These are phyloP conservation scores for Didymella segeticola DNA, from an alignment of 2,329 filamentous ascomycete genomes.

Conservation along the genomic window DNA sequence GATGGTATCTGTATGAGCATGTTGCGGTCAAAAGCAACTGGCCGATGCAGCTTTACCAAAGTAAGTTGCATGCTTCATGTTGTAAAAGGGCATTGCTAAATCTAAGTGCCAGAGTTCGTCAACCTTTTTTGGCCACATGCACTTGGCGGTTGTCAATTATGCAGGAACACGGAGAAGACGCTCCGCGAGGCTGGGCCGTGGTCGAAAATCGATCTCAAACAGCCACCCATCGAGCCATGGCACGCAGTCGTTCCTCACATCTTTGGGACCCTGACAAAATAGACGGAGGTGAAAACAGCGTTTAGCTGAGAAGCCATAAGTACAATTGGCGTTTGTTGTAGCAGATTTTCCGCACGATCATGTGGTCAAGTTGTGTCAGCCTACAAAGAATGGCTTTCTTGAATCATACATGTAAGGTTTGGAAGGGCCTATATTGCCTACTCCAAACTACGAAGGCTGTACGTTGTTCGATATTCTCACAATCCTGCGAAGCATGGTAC, in stretches of 20 bases:
- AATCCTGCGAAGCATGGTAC: too few species aligned
- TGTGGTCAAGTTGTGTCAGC: too few species aligned
- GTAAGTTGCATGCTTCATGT: conserved; percentile 5
- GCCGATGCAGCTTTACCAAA: conserved; percentile 26
- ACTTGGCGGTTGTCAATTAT: conserved; percentile 25
- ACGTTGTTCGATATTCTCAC: too few species aligned
- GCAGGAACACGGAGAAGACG: conserved; percentile 20
- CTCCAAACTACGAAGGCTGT: too few species aligned
- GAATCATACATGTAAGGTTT: too few species aligned
- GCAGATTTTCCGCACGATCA: too few species aligned
- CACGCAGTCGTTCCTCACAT: conserved; percentile 22
- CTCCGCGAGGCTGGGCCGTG: conserved; percentile 23
- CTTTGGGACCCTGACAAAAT: conserved; percentile 23
- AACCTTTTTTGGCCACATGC: conserved; percentile 26
- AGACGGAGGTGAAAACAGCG: too few species aligned
- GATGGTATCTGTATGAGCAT: conserved; percentile 30
- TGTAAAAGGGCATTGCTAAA: neutral
- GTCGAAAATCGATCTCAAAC: conserved; percentile 21
- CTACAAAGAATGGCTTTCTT: too few species aligned
- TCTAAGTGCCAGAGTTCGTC: conserved; percentile 7
- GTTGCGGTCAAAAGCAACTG: conserved; percentile 12
- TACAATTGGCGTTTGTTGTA: too few species aligned
- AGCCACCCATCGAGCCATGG: conserved; percentile 24
- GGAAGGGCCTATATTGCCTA: too few species aligned
- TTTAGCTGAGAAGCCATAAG: too few species aligned